phyloP scores from a whole-genome alignment of 108 stramenopile genomes.

The Poteriospumella lacustris region DNA sequence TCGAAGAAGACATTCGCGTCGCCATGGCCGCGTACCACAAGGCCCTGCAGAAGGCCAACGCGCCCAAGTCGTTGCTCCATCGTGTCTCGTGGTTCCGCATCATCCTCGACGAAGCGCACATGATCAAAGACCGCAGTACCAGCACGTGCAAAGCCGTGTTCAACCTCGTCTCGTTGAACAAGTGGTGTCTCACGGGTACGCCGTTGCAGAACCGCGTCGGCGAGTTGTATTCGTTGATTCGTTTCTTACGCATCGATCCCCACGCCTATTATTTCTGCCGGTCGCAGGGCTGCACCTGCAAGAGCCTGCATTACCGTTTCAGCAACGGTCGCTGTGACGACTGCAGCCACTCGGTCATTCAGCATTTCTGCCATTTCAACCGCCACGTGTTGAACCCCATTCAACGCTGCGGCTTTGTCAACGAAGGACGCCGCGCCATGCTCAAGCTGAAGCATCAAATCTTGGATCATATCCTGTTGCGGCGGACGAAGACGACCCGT shows the following conservation, averaged over 20 bases:
- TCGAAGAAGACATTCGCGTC: constrained; percentile 68
- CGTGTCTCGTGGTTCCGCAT: constrained; percentile 84
- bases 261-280: constrained; percentile 92
- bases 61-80: constrained; percentile 61
- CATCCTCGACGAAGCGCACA: constrained; percentile 87
- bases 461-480: constrained; percentile 77
- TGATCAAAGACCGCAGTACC: constrained; percentile 79
- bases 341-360: constrained; percentile 81
- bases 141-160: constrained; percentile 92
- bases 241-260: constrained; percentile 88
- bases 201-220: constrained; percentile 98
- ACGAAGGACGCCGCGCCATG: constrained; percentile 86
- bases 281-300: constrained; percentile 43
- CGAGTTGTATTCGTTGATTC: constrained; percentile 88
- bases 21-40: background rate
- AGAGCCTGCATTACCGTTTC: constrained; percentile 85
- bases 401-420: constrained; percentile 69
- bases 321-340: constrained; percentile 68
- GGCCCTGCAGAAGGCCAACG: background rate
- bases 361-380: constrained; percentile 91
- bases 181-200: constrained; percentile 89
- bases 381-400: constrained; percentile 88
- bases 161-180: constrained; percentile 66
- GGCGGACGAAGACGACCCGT: constrained; percentile 86
- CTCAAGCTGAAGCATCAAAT: constrained; percentile 65